phyloP scores from a whole-genome alignment of 2,329 filamentous ascomycete species.

The Penicillium brevicompactum region DNA sequence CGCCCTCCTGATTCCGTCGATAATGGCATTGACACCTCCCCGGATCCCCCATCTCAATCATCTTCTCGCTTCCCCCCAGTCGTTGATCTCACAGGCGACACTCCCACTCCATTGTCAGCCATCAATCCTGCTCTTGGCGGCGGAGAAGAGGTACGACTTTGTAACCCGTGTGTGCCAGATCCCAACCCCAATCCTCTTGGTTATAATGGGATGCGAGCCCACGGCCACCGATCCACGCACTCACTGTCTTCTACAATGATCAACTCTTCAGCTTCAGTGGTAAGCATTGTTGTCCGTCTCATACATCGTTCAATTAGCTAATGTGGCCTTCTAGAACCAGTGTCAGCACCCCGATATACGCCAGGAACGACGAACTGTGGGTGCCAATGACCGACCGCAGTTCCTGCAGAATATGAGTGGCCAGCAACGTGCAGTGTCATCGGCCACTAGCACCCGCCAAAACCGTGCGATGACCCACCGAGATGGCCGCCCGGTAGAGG shows the following conservation, averaged over 20 bases:
- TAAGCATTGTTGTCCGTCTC: background rate
- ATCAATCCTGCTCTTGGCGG: conserved; percentile 59
- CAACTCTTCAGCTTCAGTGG: background rate
- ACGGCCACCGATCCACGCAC: conserved; percentile 23
- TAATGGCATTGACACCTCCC: conserved; percentile 44
- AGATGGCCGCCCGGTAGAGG: conserved; percentile 29
- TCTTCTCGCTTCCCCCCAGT: conserved; percentile 44
- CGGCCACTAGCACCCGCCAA: background rate
- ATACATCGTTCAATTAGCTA: background rate
- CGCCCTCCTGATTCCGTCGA: conserved; percentile 61
- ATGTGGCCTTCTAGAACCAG: conserved; percentile 3
- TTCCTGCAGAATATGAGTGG: conserved; percentile 10
- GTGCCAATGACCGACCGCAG: conserved; percentile 26
- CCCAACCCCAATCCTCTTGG: conserved; percentile 59
- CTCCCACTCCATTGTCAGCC: conserved; percentile 26
- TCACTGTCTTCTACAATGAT: conserved; percentile 24
- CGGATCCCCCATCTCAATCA: conserved; percentile 34
- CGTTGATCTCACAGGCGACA: conserved; percentile 51
- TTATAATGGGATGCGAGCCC: conserved; percentile 29
- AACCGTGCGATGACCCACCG: background rate
- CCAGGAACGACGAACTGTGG: conserved; percentile 28
- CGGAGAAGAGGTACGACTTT: conserved; percentile 69
- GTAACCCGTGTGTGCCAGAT: conserved; percentile 73
- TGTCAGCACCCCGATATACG: conserved; percentile 10
- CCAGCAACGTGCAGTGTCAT: background rate